Conservation (phyloP, 1,139 yeast species). For the Lodderomyces elongisporus region DNA sequence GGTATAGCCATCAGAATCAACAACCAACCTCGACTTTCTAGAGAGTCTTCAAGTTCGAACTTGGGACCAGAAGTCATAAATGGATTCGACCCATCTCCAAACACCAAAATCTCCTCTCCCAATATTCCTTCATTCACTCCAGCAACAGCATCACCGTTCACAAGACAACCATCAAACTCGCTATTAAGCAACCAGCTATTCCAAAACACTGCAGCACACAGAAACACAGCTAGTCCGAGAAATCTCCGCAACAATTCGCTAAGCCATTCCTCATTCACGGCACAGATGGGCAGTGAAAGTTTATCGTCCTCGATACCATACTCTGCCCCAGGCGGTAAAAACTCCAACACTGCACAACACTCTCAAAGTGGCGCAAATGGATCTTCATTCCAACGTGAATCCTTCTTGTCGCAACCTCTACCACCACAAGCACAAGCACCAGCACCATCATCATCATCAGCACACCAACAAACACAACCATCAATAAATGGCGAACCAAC, state of each 20-base stretch:
- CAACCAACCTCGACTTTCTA: no score
- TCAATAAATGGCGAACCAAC: not conserved
- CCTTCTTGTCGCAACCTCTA: conserved; percentile 2
- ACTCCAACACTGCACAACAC: conserved; percentile 11
- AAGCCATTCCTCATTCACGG: conserved; percentile 36
- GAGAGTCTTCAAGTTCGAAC: conserved; percentile 2
- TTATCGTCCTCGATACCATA: conserved; percentile 65
- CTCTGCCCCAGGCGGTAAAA: conserved; percentile 62
- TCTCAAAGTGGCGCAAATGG: conserved; percentile 4
- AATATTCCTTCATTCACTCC: conserved; percentile 14
- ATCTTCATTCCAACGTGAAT: conserved; percentile 1
- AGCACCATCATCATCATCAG: conserved; percentile 1
- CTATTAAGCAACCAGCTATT: conserved; percentile 10
- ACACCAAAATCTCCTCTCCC: conserved; percentile 6
- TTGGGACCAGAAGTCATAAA: conserved; percentile 13
- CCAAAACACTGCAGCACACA: conserved; percentile 8
- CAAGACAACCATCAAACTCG: conserved; percentile 10
- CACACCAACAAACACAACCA: not conserved
- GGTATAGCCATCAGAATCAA: no score
- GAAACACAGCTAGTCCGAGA: conserved; percentile 29
- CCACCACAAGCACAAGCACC: not conserved
- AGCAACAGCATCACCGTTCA: conserved; percentile 14
- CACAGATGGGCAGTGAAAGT: conserved; percentile 34
- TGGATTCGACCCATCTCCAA: conserved; percentile 19
- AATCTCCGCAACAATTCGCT: conserved; percentile 41